These are phyloP conservation scores for Stellera chamaejasme DNA, from an alignment of 345 rosid species.

Conservation along the genomic window DNA sequence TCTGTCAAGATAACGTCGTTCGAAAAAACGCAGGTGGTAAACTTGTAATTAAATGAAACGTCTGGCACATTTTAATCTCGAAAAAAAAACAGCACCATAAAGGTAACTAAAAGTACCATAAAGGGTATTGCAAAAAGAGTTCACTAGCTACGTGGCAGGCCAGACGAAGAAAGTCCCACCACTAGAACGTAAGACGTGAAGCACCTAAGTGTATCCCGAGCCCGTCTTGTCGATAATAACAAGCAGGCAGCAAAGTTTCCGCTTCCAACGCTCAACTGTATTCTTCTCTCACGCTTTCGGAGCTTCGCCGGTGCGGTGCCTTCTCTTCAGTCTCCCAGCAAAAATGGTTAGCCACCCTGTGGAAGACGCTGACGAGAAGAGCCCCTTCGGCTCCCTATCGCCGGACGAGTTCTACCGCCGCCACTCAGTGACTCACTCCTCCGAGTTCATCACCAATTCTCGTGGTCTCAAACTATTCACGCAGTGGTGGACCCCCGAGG, in stretches of 20 bases:
- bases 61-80: too few species aligned
- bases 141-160: not conserved
- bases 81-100: too few species aligned
- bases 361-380: conserved; percentile 51
- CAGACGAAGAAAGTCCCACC: not conserved
- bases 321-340: not conserved
- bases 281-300: not conserved
- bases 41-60: too few species aligned
- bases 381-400: conserved; percentile 59
- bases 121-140: too few species aligned
- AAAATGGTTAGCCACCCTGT: conserved; percentile 59
- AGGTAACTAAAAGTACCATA: too few species aligned
- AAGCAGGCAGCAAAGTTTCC: not conserved
- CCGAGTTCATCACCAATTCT: conserved; percentile 62
- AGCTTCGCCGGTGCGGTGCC: not conserved
- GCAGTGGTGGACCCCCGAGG: conserved; percentile 77
- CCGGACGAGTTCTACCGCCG: conserved; percentile 66
- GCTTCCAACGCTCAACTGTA: conserved; percentile 4
- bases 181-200: not conserved
- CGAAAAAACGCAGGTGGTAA: too few species aligned
- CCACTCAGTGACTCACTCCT: conserved; percentile 63
- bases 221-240: not conserved
- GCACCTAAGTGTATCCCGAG: not conserved
- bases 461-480: conserved; percentile 75
- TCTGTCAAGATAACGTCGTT: too few species aligned